These are phyloP conservation scores for Atkinsonella hypoxylon DNA, from an alignment of 2,329 filamentous ascomycete genomes.

Conservation along the genomic window DNA sequence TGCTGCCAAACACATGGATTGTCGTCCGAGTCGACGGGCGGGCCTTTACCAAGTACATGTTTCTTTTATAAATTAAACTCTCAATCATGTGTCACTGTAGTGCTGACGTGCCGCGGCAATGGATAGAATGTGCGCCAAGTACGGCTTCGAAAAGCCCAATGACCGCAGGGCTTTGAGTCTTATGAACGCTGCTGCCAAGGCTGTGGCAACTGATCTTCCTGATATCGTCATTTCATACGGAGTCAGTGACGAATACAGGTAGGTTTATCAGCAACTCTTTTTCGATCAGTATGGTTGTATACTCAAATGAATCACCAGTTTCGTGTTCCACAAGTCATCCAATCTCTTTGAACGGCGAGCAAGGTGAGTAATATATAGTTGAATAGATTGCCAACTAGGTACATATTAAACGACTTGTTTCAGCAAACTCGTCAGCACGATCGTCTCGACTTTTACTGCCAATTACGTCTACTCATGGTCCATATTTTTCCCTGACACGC, in stretches of 20 bases:
- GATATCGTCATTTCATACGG: constrained; percentile 86
- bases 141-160: constrained; percentile 85
- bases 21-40: constrained; percentile 88
- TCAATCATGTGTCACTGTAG: not conserved
- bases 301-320: constrained; percentile 38
- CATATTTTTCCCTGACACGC: constrained; percentile 57
- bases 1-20: constrained; percentile 90
- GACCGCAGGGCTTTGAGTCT: constrained; percentile 76
- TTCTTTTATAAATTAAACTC: too few relatives aligned
- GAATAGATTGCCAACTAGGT: not conserved
- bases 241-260: constrained; percentile 88
- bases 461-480: constrained; percentile 80
- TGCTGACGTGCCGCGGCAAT: constrained; percentile 7
- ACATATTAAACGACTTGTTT: not conserved
- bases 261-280: not conserved
- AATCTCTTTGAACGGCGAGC: constrained; percentile 74
- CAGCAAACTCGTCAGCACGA: constrained; percentile 81
- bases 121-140: constrained; percentile 64
- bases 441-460: constrained; percentile 87
- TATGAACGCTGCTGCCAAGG: constrained; percentile 87
- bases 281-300: not conserved
- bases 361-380: constrained; percentile 39
- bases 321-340: constrained; percentile 76
- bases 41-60: constrained; percentile 75
- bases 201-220: constrained; percentile 70